A percentile compares a stretch with the other conserved stretches of the same genome.
phyloP scores from a whole-genome alignment of 139 green algal species.

The Chlorella sp. region DNA sequence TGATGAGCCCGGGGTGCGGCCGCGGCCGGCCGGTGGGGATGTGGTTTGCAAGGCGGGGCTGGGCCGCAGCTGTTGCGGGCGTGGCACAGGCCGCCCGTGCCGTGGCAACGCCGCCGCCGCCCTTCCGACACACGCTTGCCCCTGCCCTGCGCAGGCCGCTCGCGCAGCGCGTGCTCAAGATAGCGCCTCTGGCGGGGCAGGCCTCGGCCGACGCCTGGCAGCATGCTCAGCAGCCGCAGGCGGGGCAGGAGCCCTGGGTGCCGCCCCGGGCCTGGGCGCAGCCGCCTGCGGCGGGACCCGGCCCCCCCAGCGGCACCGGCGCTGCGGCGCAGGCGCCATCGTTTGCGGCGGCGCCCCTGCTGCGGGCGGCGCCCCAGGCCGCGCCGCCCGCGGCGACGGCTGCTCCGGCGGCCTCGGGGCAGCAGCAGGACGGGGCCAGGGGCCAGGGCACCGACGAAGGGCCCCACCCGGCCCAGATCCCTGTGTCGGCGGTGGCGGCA shows the following conservation, averaged over 20 bases:
- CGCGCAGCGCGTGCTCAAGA: background rate
- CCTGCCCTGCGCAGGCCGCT: constrained; percentile 28
- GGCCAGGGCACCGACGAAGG: background rate
- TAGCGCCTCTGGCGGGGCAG: background rate
- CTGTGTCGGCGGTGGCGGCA: constrained; percentile 26
- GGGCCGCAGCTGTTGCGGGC: no score
- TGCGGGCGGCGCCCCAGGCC: background rate
- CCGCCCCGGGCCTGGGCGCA: background rate
- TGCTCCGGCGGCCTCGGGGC: background rate
- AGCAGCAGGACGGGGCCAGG: background rate
- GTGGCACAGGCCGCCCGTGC: no score
- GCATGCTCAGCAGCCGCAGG: background rate
- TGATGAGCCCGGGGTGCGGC: constrained; percentile 33
- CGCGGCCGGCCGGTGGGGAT: background rate
- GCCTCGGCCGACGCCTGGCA: background rate
- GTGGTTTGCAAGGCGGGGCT: background rate
- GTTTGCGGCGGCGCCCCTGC: background rate
- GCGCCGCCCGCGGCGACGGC: background rate
- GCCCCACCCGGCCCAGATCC: constrained; percentile 6
- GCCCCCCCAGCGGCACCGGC: background rate
- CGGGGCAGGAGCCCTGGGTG: background rate
- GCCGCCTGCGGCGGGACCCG: background rate
- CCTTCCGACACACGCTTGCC: no score
- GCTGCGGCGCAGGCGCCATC: background rate
- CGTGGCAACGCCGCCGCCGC: no score